Conservation (phyloP, 2,329 filamentous ascomycete genomes). For the Pochonia chlamydosporia region DNA sequence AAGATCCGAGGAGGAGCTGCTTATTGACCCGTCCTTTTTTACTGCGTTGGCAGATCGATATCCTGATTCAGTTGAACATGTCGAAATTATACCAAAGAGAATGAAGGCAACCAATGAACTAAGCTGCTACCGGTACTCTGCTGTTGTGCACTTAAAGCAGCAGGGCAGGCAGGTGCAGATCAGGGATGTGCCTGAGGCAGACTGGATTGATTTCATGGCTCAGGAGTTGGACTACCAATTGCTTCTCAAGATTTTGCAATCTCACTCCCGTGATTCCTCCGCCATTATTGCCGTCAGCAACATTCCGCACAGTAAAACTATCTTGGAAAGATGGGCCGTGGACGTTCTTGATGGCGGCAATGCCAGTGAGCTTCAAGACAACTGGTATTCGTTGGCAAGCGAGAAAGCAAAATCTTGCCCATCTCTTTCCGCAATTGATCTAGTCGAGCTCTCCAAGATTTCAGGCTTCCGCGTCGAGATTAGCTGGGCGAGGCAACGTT, state of each 20-base stretch:
- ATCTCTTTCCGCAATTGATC: conserved; percentile 9
- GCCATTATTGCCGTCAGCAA: conserved; percentile 9
- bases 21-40: conserved; percentile 20
- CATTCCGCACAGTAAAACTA: conserved; percentile 20
- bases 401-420: not conserved
- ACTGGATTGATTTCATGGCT: conserved; percentile 8
- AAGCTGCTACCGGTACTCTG: conserved; percentile 19
- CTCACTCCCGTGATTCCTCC: not conserved
- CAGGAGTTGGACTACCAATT: not conserved
- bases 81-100: conserved; percentile 19
- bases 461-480: conserved; percentile 39
- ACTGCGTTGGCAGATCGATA: conserved; percentile 8
- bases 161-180: not conserved
- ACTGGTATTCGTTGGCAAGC: conserved; percentile 1
- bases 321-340: conserved; percentile 13
- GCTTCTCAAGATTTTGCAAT: not conserved
- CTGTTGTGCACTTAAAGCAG: conserved; percentile 14
- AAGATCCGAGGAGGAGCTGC: conserved; percentile 15
- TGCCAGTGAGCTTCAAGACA: not conserved
- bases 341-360: not conserved
- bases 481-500: conserved; percentile 34
- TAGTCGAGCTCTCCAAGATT: conserved; percentile 17
- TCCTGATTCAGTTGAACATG: conserved; percentile 14
- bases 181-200: not conserved
- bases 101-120: conserved; percentile 21